Evolutionary conservation across 495 filamentous ascomycete species (phyloP), one percentile per base, ranked within the genome.

Genomic region (Daldinia childiae): DNA sequence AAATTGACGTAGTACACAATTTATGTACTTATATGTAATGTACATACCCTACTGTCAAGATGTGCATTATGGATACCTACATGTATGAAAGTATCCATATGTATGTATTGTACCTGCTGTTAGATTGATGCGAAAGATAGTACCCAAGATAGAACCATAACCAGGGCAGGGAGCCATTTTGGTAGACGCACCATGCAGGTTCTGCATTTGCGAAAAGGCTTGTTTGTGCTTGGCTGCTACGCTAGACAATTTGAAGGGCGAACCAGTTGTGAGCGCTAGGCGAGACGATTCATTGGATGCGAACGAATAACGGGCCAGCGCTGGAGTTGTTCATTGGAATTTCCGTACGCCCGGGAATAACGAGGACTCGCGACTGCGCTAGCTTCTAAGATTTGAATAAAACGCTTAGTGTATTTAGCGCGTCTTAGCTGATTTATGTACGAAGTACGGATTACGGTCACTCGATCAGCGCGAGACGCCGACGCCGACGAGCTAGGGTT

Each of bases 171-270:
- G 24, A 48, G 64, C 43, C 19, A 21, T 48, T 48, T 24, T 48
- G 9, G 64, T 43, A 24, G 36, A 68, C 68, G 59, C 69, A 57
- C 58, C 64, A 63, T 72, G 69, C 69, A 68, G 60, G 55, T 56
- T 34, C 58, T 64, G 69, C 69, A 72, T 72, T 64, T 64, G 54
- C 59, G 45, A 68, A 72, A 72, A 71, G 59, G 69, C 69, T 72
- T 72, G 55, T 72, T 72, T 72, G 58, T 41, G 6, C 69, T 68
- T 72, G 69, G 69, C 69, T 68, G 39, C 30, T n/a, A 72, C 64
- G 64, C 60, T 67, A 65, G 56, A 24, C 14, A 36, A 17, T 45
- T 60, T 21, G 50, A 56, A 62, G 57, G 54, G 54, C 2, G 26
- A 30, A 34, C 52, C 54, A 48, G 29, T 50, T 58, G n/a, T 26